Evolutionary conservation across 169 alveolate genomes (phyloP), one percentile per base, ranked within the genome.

Genomic region (Cryptosporidium ryanae): DNA sequence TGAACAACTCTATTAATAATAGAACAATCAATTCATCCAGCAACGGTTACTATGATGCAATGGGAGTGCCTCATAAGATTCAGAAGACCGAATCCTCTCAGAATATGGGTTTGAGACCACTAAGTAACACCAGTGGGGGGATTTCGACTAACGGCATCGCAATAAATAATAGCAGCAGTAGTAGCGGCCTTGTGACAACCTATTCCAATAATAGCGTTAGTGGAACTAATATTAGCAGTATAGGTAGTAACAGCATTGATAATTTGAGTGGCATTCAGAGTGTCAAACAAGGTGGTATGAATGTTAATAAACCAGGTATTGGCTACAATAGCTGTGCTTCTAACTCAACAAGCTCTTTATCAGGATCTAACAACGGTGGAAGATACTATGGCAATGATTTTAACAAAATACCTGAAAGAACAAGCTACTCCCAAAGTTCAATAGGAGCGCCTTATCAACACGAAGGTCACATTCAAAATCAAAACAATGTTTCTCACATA

Each of bases 351-450:
- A 38, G 46, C 1, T 38, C 46, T 10, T 38, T 38, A 38, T 6
- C 8, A 6, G 46, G 46, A 38, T 6, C 8, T 0, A 38, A 4
- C 3, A 38, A 38, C 8, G 8, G 8, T 10, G 46, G 46, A 38
- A 38, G 8, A 38, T 38, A 38, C 8, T 38, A 38, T 38, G 48
- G 70, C 6, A 64, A 31, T 31, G 76, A 64, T 17, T 2, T 32
- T 34, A 29, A 31, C n/a, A 64, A 52, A 10, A 25, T 32, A 13
- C 57, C 50, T 0, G 76, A 64, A n/a, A 29, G 32, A 52, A 21
- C 48, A 15, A 34, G 27, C 27, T 64, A 64, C n/a, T 31, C 76
- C 48, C 76, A 29, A 34, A 64, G 38, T 23, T 27, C 48, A 15
- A 64, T 64, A 52, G 76, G 55, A 18, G 48, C 12, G 34, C 49